These are phyloP conservation scores for Irpex sp. DNA, from an alignment of 1,284 basidiomycete genomes.

Conservation along the genomic window DNA sequence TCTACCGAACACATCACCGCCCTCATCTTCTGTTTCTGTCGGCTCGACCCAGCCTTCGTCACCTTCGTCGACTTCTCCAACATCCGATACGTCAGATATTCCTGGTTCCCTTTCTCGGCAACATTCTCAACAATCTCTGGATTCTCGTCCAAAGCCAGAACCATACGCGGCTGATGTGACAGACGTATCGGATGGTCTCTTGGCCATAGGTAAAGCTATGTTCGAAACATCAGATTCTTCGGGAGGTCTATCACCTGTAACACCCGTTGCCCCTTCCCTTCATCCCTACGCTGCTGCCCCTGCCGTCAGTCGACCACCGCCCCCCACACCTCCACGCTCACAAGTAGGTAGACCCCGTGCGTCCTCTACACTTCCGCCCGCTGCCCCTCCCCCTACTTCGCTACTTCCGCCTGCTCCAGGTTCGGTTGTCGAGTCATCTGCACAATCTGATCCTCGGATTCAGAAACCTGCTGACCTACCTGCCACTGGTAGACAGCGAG, in stretches of 20 bases:
- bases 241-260: constrained; percentile 11
- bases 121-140: not conserved
- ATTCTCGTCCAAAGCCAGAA: not conserved
- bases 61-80: constrained; percentile 33
- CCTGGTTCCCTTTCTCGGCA: constrained; percentile 5
- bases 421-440: constrained; percentile 18
- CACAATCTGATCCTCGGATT: constrained; percentile 21
- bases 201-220: constrained; percentile 45
- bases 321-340: constrained; percentile 24
- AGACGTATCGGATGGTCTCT: constrained; percentile 36
- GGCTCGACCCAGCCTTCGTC: constrained; percentile 52
- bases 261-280: constrained; percentile 19
- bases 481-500: constrained; percentile 34
- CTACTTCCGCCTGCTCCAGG: constrained; percentile 62
- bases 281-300: constrained; percentile 27
- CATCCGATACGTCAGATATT: constrained; percentile 26
- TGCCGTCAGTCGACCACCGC: constrained; percentile 16
- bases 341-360: constrained; percentile 42
- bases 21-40: constrained; percentile 47
- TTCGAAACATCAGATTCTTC: constrained; percentile 27
- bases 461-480: constrained; percentile 33
- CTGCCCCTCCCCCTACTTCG: constrained; percentile 58
- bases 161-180: constrained; percentile 6
- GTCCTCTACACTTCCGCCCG: constrained; percentile 59
- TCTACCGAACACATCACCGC: constrained; percentile 58